Base-by-base conservation (phyloP, 306 rosid genomes). In the Hippophae tibetana region DNA sequence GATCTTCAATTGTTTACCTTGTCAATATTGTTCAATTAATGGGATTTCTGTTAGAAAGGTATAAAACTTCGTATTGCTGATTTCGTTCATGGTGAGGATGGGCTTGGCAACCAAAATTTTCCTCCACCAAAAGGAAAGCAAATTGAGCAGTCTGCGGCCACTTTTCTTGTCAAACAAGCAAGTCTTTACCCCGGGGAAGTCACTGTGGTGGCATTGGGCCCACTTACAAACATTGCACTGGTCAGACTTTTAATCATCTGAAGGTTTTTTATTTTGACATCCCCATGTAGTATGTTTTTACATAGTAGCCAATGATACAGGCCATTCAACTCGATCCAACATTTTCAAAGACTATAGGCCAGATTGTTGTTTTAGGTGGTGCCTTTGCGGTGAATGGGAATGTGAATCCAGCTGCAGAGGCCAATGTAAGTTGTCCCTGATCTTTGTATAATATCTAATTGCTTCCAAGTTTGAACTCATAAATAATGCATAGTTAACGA, bases 31-130 rank as follows among this genome's bases (percentile, higher is more conserved):
- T 27, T 27, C 38, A 27, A 27, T 27, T 27, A 27, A 27, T 27
- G 2, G 38, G 4, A 27, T 27, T 27, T 27, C 38, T 27, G 38
- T 27, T 27, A 90, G 98, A 78, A 85, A 9, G 87, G 78, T 55
- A 70, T 84, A 60, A 90, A 87, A 68, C 96, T 90, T 58, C 83
- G 81, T 13, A 72, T 87, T 68, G 95, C 98, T 69, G 90, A 78
- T 79, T 90, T 90, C 71, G 98, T 90, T 69, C 98, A 87, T 58
- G 98, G 98, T 14, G 41, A 50, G 41, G 98, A 87, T 75, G 98
- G 98, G 61, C 96, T 90, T 62, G 98, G 98, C 58, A 90, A 90
- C 86, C 96, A 90, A 76, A 85, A 85, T 70, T 90, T 90, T 65
- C 83, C 92, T 52, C 82, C 96, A 42, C 96, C 98, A 13, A 65